Evolutionary conservation across 441 rosid genomes (phyloP), one percentile per base, ranked within the genome.

Genomic region (Brassica balearica): DNA sequence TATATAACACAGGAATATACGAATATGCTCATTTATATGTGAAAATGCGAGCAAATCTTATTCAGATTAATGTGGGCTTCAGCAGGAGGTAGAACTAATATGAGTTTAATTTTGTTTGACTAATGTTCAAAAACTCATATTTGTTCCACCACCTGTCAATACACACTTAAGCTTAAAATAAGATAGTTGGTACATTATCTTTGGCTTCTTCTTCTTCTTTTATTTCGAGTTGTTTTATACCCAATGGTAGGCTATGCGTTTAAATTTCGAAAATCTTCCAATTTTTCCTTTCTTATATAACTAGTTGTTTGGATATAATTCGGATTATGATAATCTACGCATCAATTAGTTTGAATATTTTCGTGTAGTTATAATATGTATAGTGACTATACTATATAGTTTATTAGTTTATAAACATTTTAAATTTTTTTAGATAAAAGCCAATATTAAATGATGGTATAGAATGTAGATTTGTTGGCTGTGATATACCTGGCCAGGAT

Each of bases 61-160:
- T 63, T 58, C 46, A 79, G 75, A 62, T 73, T 73, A 79, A 73
- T 79, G 75, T 27, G 60, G 46, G 82, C 67, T 79, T 79, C 71
- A 73, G 68, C 82, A 79, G 82, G 78, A 73, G 71, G 74, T 19
- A 63, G 82, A 79, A 79, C 82, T 69, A 80, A 80, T 80, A 80
- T 75, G 82, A 80, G 76, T 80, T 74, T 11, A 48, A 14, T 63
- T 38, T 53, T 9, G 62, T 56, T 9, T 23, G 7, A 68, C 36
- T 69, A 19, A n/a, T 51, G 19, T 4, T 32, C 22, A 41, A 69
- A 41, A 69, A 75, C 79, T 80, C 79, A 80, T 80, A 80, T 80
- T 80, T 80, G 82, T 80, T 80, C 82, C 82, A 80, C 79, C 82
- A 80, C 82, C 82, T 80, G 79, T 80, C 76, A 69, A 75, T 70